Evolutionary conservation across 306 rosid species (phyloP), one percentile per base, ranked within the genome.

Genomic region (Quercus ilex): DNA sequence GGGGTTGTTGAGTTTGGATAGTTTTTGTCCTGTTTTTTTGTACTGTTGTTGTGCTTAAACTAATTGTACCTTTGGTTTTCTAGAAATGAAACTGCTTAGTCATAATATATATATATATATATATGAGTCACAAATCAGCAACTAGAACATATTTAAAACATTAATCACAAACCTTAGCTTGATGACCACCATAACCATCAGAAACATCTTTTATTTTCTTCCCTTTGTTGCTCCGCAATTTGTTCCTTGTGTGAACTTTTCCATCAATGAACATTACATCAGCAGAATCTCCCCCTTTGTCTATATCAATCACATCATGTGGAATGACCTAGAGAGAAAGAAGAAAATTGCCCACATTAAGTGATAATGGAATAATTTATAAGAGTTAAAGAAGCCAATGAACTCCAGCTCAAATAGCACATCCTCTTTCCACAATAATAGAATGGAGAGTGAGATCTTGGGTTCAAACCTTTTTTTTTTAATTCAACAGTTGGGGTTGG

Each of bases 231-330:
- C 46, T 38, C 46, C 3, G 46, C 46, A 38, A 7, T 38, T 7
- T 38, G 46, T 38, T 38, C 46, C 63, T 79, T 64, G 52, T 73
- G 74, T 76, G 74, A 84, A 84, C 72, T 23, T 62, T 81, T 55
- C 90, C 91, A 38, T 80, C 86, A 59, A 81, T 63, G 64, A 85
- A 56, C 82, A 81, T 79, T 76, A 86, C 80, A 65, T 77, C 87
- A 41, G 82, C 68, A 25, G 82, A 80, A 76, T 83, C 88, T 28
- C 84, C 93, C 55, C 84, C 88, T 1, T 84, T 17, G 55, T 89
- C 92, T 41, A 92, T 52, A 69, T 89, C 90, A 77, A 92, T 89
- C 81, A 88, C 88, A 35, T 87, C 87, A 30, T 58, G 77, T 52
- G 79, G 31, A 82, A 80, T 58, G 76, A 73, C 86, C 98, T 94